Evolutionary conservation across 306 rosid genomes (phyloP).

Genomic region (Comarum palustre): DNA sequence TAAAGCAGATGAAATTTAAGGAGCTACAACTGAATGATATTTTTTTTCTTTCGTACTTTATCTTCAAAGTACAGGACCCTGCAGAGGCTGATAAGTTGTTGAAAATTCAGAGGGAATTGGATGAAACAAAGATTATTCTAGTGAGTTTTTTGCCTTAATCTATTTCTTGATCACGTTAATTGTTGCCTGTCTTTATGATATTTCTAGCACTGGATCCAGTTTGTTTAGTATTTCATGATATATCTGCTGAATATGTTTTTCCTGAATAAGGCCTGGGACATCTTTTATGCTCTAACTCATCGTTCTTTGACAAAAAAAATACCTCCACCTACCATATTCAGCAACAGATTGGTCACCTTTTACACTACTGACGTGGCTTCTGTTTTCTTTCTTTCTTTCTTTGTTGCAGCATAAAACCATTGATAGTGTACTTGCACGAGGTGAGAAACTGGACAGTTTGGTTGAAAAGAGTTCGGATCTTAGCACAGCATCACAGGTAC

Average conservation of each 20-base stretch:
- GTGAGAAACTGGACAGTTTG: slow-evolving; percentile 94
- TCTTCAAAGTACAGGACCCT: slow-evolving; percentile 61
- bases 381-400: slow-evolving; percentile 16
- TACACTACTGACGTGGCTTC: not conserved
- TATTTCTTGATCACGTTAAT: not conserved
- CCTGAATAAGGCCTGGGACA: not conserved
- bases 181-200: slow-evolving; percentile 10
- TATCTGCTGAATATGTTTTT: not conserved
- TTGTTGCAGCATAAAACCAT: slow-evolving; percentile 83
- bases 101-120: slow-evolving; percentile 93
- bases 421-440: slow-evolving; percentile 96
- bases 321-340: not conserved
- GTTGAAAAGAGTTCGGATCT: slow-evolving; percentile 99
- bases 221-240: not conserved
- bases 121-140: slow-evolving; percentile 95
- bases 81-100: slow-evolving; percentile 95
- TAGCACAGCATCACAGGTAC: slow-evolving; percentile 95
- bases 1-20: not conserved
- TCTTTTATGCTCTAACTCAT: not conserved
- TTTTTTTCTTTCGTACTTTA: slow-evolving; percentile 11
- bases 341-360: not conserved
- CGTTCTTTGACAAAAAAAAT: not conserved
- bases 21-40: not conserved
- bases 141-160: slow-evolving; percentile 45
- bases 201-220: slow-evolving; percentile 11